Evolutionary conservation across 2,329 filamentous ascomycete species (phyloP), one percentile per base, ranked within the genome.

Genomic region (Trichophyton rubrum): DNA sequence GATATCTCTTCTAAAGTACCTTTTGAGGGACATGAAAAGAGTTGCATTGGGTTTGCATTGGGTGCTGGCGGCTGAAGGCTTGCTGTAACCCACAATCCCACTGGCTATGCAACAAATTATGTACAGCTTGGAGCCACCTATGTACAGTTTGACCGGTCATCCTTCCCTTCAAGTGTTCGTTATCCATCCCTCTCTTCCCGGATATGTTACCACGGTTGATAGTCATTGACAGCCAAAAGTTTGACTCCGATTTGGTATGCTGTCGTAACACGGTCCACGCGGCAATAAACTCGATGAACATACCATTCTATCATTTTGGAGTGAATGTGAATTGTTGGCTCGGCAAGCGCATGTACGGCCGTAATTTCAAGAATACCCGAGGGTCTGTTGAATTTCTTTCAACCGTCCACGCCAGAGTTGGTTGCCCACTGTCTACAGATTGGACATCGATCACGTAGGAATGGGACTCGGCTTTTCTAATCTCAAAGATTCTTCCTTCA

Each of bases 1-100:
- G 76, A 77, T 68, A 72, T 74, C 0, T 77, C 73, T 2, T 75
- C 78, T 0, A 71, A 75, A 64, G 78, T 77, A 1, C 64, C 64
- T 7, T 72, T 73, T 57, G 64, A 64, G 6, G 71, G 70, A 6
- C 66, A 67, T 59, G 72, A 73, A 63, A 66, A 68, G 60, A 72
- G 70, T 61, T 70, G 70, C 3, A 57, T 73, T 43, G 71, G 71
- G 9, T 65, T 64, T 15, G 71, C 73, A 61, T 63, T 65, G 49
- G 71, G 71, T 3, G 62, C 59, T 51, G 62, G 60, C 20, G 70
- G 7, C 58, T 70, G 35, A 62, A 65, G 43, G 62, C 61, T n/a
- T 72, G 69, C 63, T 67, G 70, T 62, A 68, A 68, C 49, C 22
- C 62, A 6, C 65, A 67, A 22, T 40, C 59, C 30, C 35, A 56